A percentile compares a stretch with the other conserved stretches of the same genome.
phyloP scores from a whole-genome alignment of 1,139 yeast species.

The Taphrina betulina region DNA sequence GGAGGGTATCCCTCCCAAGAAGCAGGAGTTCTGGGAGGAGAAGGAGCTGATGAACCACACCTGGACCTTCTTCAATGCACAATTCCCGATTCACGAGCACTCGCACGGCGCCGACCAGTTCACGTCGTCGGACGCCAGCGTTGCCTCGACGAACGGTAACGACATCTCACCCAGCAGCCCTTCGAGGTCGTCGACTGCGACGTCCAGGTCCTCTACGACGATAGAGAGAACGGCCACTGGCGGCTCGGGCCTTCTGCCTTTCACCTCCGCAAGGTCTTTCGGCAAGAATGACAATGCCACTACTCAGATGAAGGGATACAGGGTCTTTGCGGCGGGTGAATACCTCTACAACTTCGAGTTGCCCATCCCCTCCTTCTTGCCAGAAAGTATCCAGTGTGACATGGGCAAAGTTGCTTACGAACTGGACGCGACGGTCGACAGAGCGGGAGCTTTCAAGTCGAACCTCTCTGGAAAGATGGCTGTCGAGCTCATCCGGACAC shows the following conservation, averaged over 20 bases:
- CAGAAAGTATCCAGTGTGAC: slow-evolving; percentile 75
- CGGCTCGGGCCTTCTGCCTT: slow-evolving; percentile 26
- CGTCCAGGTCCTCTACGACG: slow-evolving; percentile 41
- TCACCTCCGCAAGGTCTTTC: slow-evolving; percentile 34
- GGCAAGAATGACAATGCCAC: slow-evolving; percentile 35
- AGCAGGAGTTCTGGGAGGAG: slow-evolving; percentile 61
- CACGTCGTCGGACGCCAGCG: slow-evolving; percentile 31
- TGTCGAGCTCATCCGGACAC: slow-evolving; percentile 68
- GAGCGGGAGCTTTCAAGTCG: slow-evolving; percentile 82
- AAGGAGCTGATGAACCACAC: slow-evolving; percentile 71
- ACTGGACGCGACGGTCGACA: slow-evolving; percentile 65
- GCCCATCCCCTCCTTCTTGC: slow-evolving; percentile 74
- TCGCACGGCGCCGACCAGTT: slow-evolving; percentile 56
- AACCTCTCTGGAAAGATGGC: slow-evolving; percentile 66
- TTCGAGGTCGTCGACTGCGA: slow-evolving; percentile 37
- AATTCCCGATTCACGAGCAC: slow-evolving; percentile 45
- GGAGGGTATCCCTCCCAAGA: slow-evolving; percentile 90
- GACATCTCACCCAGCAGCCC: slow-evolving; percentile 24
- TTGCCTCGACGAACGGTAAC: slow-evolving; percentile 22
- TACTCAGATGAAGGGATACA: slow-evolving; percentile 44
- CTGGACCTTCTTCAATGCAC: slow-evolving; percentile 80
- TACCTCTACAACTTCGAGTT: slow-evolving; percentile 90
- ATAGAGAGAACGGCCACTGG: slow-evolving; percentile 40
- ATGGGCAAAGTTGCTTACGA: slow-evolving; percentile 75
- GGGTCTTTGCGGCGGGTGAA: slow-evolving; percentile 71